Conservation (phyloP, 1,284 basidiomycete species). For the Chalciporus sp. region DNA sequence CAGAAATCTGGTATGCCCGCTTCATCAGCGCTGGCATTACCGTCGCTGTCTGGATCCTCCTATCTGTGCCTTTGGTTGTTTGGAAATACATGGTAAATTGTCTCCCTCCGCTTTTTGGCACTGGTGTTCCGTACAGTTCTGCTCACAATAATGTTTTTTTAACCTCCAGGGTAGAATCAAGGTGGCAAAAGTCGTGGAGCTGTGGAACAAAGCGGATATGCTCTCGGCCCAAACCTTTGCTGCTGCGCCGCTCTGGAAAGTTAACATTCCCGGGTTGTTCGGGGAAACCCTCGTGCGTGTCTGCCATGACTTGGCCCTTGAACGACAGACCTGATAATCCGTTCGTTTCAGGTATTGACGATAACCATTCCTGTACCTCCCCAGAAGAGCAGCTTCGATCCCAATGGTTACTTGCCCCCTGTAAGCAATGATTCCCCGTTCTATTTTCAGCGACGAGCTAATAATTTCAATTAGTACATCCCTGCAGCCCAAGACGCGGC, state of each 20-base stretch:
- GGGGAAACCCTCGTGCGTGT: constrained; percentile 42
- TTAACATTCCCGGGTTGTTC: constrained; percentile 46
- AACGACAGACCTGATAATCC: neutral
- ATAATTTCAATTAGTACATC: constrained; percentile 24
- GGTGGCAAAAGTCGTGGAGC: constrained; percentile 41
- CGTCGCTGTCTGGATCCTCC: constrained; percentile 42
- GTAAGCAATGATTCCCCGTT: constrained; percentile 26
- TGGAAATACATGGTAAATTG: constrained; percentile 52
- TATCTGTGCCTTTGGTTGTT: constrained; percentile 45
- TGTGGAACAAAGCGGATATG: constrained; percentile 49
- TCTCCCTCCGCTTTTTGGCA: neutral
- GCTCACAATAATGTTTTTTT: neutral
- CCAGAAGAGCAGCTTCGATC: constrained; percentile 43
- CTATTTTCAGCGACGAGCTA: neutral
- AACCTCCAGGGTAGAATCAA: constrained; percentile 45
- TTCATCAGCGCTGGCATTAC: constrained; percentile 41
- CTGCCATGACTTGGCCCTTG: neutral
- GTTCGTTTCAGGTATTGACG: constrained; percentile 38
- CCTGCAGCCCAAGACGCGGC: constrained; percentile 17
- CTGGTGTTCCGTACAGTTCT: neutral
- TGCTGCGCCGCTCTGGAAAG: constrained; percentile 47
- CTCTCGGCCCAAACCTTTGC: constrained; percentile 28
- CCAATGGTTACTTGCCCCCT: constrained; percentile 47
- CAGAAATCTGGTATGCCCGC: constrained; percentile 40
- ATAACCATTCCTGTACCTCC: constrained; percentile 41